Evolutionary conservation across 768 basidiomycete genomes (phyloP), one percentile per base, ranked within the genome.

Genomic region (Russula olivacea): DNA sequence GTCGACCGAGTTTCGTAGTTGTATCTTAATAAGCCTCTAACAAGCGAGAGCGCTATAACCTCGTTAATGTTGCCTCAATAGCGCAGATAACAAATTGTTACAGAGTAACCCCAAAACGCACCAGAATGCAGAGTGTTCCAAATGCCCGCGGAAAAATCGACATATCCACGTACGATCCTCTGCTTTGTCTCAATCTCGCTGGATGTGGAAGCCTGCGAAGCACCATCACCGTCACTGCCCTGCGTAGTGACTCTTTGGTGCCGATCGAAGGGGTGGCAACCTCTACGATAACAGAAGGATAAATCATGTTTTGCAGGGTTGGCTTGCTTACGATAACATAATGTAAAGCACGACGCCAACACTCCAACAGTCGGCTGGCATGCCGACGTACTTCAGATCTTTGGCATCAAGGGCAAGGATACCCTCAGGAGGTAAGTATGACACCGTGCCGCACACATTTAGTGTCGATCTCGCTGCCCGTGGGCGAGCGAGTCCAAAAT

Each of bases 291-390:
- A 54, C 36, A 41, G 36, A 32, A 48, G 11, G 30, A 32, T 63
- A 17, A 54, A 50, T 45, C 21, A n/a, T 25, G 34, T 7, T 21
- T n/a, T 32, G 34, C 1, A 40, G 41, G 7, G 19, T 32, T 21
- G 21, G 21, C 57, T 47, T 45, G 80, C 89, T 64, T 75, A 93
- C 91, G 83, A 81, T 54, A 93, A 76, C 89, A 93, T 93, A 60
- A 91, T 84, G 66, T 86, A 92, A 56, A 93, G 74, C 57, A 89
- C 84, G 6, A 92, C 81, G 6, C 91, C 91, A 14, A 87, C 82
- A 68, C 91, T 91, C 91, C 91, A 93, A 69, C 91, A 93, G 72
- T 93, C 91, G 3, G 90, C 81, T n/a, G 90, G 88, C 86, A 92
- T 87, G 21, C 89, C 89, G 36, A 80, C 73, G 61, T 91, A 91